Evolutionary conservation across 2,329 filamentous ascomycete genomes (phyloP), one percentile per base, ranked within the genome.

Genomic region (Ceratocystis huliohia): DNA sequence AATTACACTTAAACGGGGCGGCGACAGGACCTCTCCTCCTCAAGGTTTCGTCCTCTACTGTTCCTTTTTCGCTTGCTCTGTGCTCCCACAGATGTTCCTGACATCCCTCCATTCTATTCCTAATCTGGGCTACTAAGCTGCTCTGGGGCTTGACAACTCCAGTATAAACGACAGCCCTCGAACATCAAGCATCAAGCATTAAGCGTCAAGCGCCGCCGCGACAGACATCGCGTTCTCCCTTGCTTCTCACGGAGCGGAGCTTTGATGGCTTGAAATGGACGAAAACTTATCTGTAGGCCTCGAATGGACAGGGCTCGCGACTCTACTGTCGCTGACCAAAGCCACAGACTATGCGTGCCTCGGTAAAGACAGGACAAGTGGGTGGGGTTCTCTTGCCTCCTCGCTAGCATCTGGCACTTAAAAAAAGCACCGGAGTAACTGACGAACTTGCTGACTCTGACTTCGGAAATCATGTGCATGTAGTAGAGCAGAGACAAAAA

Each of bases 71-170:
- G 56, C 56, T 59, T 59, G 56, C 56, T 59, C 56, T 59, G 56
- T 59, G 56, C 56, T 59, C 56, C 56, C 56, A 37, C 56, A 37
- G 56, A 37, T 59, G 30, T 59, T 59, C 56, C 56, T 59, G 61
- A 13, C 61, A 63, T 63, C 61, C 46, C 61, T 63, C 61, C 61
- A 63, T 63, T 63, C 61, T 63, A 48, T 63, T 63, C 61, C 61
- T 30, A 45, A 63, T 63, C 61, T 48, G 61, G 61, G 61, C 61
- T 44, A 45, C 61, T 63, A 63, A 63, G n/a, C 41, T 25, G 10
- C 20, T 17, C 61, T 7, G 48, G 37, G 61, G 61, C 41, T 50
- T 17, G 46, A 44, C 61, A 63, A 48, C 41, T 62, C 30, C 28
- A 44, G 6, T 17, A 4, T 30, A 28, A 48, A 63, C 44, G 46